Base-by-base conservation (phyloP, 2,329 filamentous ascomycete genomes). In the Tolypocladium amazonense region DNA sequence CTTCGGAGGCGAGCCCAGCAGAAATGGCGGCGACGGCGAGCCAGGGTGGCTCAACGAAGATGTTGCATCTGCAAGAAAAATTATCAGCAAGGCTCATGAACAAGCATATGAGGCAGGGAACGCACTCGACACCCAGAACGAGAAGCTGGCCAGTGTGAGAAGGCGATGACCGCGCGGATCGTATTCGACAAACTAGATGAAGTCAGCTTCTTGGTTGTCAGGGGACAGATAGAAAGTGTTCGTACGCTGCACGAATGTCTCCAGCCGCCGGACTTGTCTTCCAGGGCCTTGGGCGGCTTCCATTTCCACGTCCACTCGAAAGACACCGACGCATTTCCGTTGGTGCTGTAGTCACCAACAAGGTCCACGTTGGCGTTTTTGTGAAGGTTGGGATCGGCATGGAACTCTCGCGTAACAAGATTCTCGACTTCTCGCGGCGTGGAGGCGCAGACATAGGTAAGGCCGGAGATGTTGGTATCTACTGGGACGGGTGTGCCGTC, bases 251-350 rank as follows among this genome's bases (percentile, higher is more conserved):
- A 97, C 67, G 88, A 89, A 70, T 95, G 97, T 70, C 91, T 89
- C 93, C 94, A 99, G 53, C 94, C 94, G 60, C 92, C 91, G 37
- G 89, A 90, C 68, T 85, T 85, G 71, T 97, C 92, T 70, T 97
- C 92, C 20, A 78, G 76, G 18, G 77, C 69, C 78, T 91, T 96
- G 43, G 94, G 94, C 11, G 94, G 90, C 70, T 89, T 91, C 92
- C 93, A 99, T 78, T 88, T 94, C 94, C 94, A 99, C 9, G 88
- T 87, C 92, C 93, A 99, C 64, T 93, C 88, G 70, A 97, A 97
- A 39, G 91, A 87, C 37, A 96, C 88, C 1, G 90, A 93, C 8
- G 88, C 79, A 68, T 80, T 90, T n/a, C 93, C 92, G 38, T 82
- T 86, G 0, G 94, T 99, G 3, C 84, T 82, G 70, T 89, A 97